phyloP scores from a whole-genome alignment of 2,329 filamentous ascomycete genomes.

The Helotiales sp. region DNA sequence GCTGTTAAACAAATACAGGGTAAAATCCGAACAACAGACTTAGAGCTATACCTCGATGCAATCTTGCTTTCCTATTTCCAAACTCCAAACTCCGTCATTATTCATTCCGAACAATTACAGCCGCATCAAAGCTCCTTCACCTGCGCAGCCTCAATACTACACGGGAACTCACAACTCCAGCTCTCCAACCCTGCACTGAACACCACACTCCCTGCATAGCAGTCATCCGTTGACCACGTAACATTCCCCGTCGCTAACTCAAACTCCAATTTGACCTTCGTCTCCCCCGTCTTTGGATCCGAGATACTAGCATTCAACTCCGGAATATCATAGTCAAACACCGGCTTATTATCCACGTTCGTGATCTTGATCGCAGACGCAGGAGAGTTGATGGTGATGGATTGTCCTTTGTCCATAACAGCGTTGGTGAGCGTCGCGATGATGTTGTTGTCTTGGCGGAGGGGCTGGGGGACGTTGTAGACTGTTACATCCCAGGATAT shows the following conservation, averaged over 20 bases:
- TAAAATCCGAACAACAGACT: neutral
- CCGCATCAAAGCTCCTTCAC: neutral
- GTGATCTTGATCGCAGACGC: slow-evolving; percentile 15
- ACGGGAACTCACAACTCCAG: slow-evolving; percentile 20
- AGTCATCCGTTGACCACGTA: slow-evolving; percentile 16
- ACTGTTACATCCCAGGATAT: slow-evolving; percentile 19
- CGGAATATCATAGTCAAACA: slow-evolving; percentile 14
- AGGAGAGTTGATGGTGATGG: slow-evolving; percentile 8
- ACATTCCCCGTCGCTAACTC: neutral
- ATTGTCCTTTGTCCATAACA: slow-evolving; percentile 19
- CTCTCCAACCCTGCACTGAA: slow-evolving; percentile 16
- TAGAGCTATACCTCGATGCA: neutral
- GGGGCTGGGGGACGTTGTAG: slow-evolving; percentile 16
- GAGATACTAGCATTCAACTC: slow-evolving; percentile 10
- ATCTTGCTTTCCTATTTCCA: neutral
- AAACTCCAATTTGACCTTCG: slow-evolving; percentile 18
- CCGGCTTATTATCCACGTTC: slow-evolving; percentile 22
- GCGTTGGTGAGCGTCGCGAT: slow-evolving; percentile 9
- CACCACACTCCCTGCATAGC: slow-evolving; percentile 17
- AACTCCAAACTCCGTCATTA: neutral
- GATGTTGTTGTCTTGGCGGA: slow-evolving; percentile 19
- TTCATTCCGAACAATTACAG: neutral
- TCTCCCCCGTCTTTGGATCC: slow-evolving; percentile 11
- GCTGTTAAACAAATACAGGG: neutral
- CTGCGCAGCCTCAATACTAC: neutral